phyloP scores from a whole-genome alignment of 306 rosid species.

The Acmispon strigosus region DNA sequence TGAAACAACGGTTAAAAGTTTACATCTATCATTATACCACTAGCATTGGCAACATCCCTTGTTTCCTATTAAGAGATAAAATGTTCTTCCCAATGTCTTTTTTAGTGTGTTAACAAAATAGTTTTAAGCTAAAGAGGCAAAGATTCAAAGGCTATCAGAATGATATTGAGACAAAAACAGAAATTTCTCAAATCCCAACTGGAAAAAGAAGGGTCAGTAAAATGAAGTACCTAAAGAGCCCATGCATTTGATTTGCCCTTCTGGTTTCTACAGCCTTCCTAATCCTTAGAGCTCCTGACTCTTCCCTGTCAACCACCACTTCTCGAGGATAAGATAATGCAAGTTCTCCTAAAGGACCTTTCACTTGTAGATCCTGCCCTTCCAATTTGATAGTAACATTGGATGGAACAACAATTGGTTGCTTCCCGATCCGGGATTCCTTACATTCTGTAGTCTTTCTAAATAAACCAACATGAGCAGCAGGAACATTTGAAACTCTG shows the following conservation, averaged over 20 bases:
- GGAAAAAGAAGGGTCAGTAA: neutral
- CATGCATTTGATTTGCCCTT: slow-evolving; percentile 94
- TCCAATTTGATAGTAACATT: slow-evolving; percentile 67
- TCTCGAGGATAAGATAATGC: slow-evolving; percentile 72
- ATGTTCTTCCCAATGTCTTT: too few relatives aligned
- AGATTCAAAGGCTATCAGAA: too few relatives aligned
- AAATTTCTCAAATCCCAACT: neutral
- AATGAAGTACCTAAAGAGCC: slow-evolving; percentile 78
- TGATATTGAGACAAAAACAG: slow-evolving; percentile 4
- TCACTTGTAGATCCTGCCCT: slow-evolving; percentile 69
- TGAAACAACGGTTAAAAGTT: neutral
- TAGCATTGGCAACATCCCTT: neutral
- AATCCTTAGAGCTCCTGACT: slow-evolving; percentile 52
- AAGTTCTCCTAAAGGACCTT: slow-evolving; percentile 93
- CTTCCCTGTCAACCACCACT: slow-evolving; percentile 58
- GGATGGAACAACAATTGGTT: slow-evolving; percentile 65
- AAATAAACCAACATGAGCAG: slow-evolving; percentile 30
- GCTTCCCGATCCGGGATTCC: slow-evolving; percentile 96
- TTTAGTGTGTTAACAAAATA: too few relatives aligned
- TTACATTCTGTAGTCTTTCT: slow-evolving; percentile 67
- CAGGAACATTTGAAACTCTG: slow-evolving; percentile 32
- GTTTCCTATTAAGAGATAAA: neutral
- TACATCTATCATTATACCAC: neutral
- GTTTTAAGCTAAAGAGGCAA: too few relatives aligned
- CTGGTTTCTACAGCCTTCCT: slow-evolving; percentile 69